Evolutionary conservation across 495 filamentous ascomycete genomes (phyloP).

Genomic region (Penicillium atrosanguineum): DNA sequence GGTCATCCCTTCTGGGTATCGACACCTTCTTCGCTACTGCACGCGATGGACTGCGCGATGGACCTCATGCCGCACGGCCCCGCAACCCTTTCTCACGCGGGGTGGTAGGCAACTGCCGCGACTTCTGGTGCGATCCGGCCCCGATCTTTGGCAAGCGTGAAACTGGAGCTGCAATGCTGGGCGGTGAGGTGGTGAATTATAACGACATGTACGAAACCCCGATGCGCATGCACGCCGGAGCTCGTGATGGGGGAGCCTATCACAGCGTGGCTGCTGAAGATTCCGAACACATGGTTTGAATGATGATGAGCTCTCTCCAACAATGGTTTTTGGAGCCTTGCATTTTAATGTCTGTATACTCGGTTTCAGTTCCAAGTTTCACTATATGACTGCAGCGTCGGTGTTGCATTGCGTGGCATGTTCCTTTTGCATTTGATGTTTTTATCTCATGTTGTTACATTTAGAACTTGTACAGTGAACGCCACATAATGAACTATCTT

Average conservation of each 20-base stretch:
- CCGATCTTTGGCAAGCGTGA: constrained; percentile 75
- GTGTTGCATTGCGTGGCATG: constrained; percentile 26
- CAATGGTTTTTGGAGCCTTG: constrained; percentile 2
- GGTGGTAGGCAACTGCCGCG: constrained; percentile 79
- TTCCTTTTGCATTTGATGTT: background rate
- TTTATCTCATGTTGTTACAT: constrained; percentile 11
- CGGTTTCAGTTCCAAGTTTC: constrained; percentile 2
- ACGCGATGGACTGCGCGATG: constrained; percentile 58
- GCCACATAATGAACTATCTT: constrained; percentile 18
- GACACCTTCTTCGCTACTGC: constrained; percentile 90
- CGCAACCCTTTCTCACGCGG: constrained; percentile 85
- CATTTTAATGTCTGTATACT: constrained; percentile 11
- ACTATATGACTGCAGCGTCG: constrained; percentile 19
- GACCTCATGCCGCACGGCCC: constrained; percentile 46
- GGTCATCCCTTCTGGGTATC: constrained; percentile 80
- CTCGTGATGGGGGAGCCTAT: constrained; percentile 26
- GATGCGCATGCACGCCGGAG: constrained; percentile 54
- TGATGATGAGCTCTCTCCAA: background rate
- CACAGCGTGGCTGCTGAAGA: constrained; percentile 43
- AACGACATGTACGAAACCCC: constrained; percentile 86
- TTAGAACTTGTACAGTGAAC: constrained; percentile 27
- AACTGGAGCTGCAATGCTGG: constrained; percentile 71
- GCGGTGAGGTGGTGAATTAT: constrained; percentile 79
- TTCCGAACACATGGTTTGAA: constrained; percentile 29
- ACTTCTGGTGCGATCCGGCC: constrained; percentile 92